Conservation (phyloP, 1,284 basidiomycete genomes). For the Apiotrichum veenhuisii region DNA sequence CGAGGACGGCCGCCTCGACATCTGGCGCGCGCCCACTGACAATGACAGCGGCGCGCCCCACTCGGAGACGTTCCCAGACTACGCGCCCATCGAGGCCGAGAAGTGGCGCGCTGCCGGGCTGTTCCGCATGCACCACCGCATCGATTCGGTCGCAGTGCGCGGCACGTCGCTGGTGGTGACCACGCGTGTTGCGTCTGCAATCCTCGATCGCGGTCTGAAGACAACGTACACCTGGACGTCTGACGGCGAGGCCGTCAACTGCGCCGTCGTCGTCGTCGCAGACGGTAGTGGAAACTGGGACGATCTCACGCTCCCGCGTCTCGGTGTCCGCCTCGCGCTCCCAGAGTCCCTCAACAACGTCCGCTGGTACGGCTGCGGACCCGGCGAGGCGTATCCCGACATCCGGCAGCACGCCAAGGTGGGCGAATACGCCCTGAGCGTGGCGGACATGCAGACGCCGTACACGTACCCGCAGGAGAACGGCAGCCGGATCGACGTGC, state of each 20-base stretch:
- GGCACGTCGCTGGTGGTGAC: background rate
- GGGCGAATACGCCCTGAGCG: slow-evolving; percentile 1
- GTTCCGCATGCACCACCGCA: background rate
- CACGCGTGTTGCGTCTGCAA: slow-evolving; percentile 5
- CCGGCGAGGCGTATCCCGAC: slow-evolving; percentile 22
- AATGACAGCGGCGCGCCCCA: slow-evolving; percentile 10
- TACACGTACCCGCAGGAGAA: slow-evolving; percentile 22
- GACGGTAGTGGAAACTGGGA: slow-evolving; percentile 17
- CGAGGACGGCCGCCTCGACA: slow-evolving; percentile 6
- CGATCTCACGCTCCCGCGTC: slow-evolving; percentile 15
- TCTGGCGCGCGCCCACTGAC: slow-evolving; percentile 21
- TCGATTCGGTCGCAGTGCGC: background rate
- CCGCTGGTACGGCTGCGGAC: slow-evolving; percentile 20
- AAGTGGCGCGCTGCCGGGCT: background rate
- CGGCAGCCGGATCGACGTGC: slow-evolving; percentile 12
- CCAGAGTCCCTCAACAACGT: slow-evolving; percentile 7
- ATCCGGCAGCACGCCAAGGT: slow-evolving; percentile 2
- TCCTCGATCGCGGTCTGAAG: slow-evolving; percentile 11
- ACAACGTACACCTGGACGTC: slow-evolving; percentile 12
- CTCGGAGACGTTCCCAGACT: background rate
- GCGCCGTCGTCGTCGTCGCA: slow-evolving; percentile 8
- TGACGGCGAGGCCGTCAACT: background rate
- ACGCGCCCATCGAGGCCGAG: background rate
- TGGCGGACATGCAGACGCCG: slow-evolving; percentile 17
- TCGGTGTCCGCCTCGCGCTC: slow-evolving; percentile 18